Percentiles rank a stretch among this genome's conserved stretches.
phyloP scores from a whole-genome alignment of 306 rosid genomes.

The Lablab purpureus region DNA sequence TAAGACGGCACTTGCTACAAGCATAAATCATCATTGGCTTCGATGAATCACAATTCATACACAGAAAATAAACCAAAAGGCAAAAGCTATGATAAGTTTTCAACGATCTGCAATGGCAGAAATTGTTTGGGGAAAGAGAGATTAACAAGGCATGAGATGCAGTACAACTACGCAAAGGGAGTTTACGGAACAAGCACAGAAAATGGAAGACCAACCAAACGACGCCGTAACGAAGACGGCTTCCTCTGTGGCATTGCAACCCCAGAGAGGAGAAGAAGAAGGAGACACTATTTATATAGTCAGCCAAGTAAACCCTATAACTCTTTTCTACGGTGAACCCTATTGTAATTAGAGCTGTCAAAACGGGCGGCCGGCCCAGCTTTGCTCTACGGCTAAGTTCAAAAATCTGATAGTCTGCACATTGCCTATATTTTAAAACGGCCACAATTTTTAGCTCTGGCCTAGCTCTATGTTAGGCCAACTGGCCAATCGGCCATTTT shows the following conservation, averaged over 20 bases:
- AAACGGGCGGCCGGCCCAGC: no score
- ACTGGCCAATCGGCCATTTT: no score
- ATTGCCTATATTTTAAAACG: no score
- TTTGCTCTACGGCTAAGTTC: no score
- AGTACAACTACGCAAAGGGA: background rate
- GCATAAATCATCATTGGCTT: constrained; percentile 38
- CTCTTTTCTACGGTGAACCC: no score
- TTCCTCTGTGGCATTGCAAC: background rate
- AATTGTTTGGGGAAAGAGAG: background rate
- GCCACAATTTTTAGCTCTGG: no score
- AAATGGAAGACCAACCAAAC: background rate
- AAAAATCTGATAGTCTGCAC: no score
- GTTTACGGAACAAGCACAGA: no score
- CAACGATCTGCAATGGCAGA: background rate
- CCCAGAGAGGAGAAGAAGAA: background rate
- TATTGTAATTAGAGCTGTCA: no score
- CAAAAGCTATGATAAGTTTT: background rate
- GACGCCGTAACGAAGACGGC: background rate
- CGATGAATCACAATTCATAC: background rate
- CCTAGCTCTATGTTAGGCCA: no score
- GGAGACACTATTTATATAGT: background rate
- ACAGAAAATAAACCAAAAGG: background rate
- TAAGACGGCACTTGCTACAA: constrained; percentile 47
- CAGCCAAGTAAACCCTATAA: background rate
- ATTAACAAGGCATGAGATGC: background rate